A percentile compares a stretch with the other conserved stretches of the same genome.
Evolutionary conservation across 2,329 filamentous ascomycete genomes (phyloP).

Genomic region (Dactylellina haptotyla): DNA sequence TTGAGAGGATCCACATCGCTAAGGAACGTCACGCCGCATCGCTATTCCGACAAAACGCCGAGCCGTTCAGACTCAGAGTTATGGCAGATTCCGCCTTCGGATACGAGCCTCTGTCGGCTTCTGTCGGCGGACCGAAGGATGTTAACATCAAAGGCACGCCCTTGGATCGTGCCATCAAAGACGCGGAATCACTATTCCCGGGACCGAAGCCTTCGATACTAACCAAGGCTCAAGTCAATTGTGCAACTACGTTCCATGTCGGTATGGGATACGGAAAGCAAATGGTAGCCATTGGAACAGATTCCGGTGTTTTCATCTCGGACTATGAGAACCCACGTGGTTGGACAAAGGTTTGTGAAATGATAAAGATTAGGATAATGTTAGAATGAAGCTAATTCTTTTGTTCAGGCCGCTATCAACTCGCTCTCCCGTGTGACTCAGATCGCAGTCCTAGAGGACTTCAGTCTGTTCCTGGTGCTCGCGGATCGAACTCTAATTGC

Average conservation of each 20-base stretch:
- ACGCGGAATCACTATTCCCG: constrained; percentile 77
- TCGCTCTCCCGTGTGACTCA: constrained; percentile 79
- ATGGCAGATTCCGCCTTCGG: constrained; percentile 92
- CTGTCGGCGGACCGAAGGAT: constrained; percentile 64
- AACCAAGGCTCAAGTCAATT: constrained; percentile 88
- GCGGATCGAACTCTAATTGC: constrained; percentile 91
- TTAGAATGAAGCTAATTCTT: constrained; percentile 9
- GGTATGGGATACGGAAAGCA: constrained; percentile 72
- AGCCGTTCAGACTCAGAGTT: constrained; percentile 90
- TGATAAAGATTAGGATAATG: neutral
- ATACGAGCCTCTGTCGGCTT: constrained; percentile 75
- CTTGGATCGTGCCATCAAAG: constrained; percentile 86
- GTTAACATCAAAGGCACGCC: constrained; percentile 90
- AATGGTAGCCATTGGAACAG: constrained; percentile 93
- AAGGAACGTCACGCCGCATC: constrained; percentile 93
- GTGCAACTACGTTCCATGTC: constrained; percentile 86
- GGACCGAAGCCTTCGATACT: constrained; percentile 78
- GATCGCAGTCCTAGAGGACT: constrained; percentile 93
- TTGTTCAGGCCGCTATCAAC: constrained; percentile 73
- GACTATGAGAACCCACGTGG: constrained; percentile 88
- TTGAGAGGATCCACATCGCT: constrained; percentile 89
- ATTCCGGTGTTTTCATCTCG: constrained; percentile 90
- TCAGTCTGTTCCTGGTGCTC: constrained; percentile 89
- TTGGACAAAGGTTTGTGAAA: constrained; percentile 79
- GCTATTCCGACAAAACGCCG: constrained; percentile 88